Percentiles rank a stretch among this genome's conserved stretches.
These are phyloP conservation scores for Dendrobium huoshanense DNA, from an alignment of 106 monocot genomes.

Conservation along the genomic window DNA sequence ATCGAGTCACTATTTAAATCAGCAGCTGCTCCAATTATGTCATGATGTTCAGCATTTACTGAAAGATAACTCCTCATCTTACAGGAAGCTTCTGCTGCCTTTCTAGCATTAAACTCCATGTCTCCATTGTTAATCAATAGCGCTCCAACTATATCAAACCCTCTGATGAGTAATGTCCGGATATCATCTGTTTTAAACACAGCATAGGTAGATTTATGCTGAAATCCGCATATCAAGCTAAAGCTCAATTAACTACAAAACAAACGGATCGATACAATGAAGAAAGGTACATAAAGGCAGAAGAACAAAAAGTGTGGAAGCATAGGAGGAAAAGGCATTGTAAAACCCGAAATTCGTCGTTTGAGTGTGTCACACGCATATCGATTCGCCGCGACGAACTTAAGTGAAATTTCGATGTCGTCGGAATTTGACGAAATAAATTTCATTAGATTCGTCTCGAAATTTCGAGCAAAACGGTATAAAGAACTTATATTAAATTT, in stretches of 20 bases:
- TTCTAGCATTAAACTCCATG: conserved; percentile 39
- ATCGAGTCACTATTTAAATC: conserved; percentile 34
- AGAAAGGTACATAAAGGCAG: neutral
- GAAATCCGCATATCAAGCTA: neutral
- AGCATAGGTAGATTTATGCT: neutral
- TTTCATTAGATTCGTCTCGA: too few relatives aligned
- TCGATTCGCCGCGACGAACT: too few relatives aligned
- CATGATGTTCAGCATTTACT: conserved; percentile 24
- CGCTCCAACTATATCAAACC: conserved; percentile 80
- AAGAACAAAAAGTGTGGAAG: neutral
- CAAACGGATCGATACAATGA: neutral
- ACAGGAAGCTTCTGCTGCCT: conserved; percentile 46
- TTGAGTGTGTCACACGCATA: too few relatives aligned
- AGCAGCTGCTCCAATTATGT: conserved; percentile 52
- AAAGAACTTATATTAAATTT: too few relatives aligned
- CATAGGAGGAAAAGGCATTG: neutral
- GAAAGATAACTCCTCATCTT: conserved; percentile 45
- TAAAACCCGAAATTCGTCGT: too few relatives aligned
- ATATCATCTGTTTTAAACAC: conserved; percentile 59
- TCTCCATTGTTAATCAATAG: conserved; percentile 35
- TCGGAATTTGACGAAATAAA: too few relatives aligned
- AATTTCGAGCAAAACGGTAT: too few relatives aligned
- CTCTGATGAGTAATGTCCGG: conserved; percentile 50
- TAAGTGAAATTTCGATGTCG: too few relatives aligned
- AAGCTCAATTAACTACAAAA: neutral